Base-by-base conservation (phyloP, 164 flowering plant species). In the Santalum album region DNA sequence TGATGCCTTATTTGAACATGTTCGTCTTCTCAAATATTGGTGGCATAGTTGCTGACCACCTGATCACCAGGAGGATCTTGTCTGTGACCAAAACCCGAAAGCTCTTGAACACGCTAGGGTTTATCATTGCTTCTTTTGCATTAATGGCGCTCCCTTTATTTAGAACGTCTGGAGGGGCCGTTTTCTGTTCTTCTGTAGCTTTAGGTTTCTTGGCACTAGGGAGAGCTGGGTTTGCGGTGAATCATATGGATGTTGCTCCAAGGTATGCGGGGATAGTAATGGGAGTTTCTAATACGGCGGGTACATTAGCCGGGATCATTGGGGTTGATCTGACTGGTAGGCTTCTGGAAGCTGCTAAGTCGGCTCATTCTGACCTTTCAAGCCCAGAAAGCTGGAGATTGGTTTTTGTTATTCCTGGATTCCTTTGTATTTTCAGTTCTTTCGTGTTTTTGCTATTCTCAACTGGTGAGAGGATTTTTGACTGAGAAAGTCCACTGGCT, bases 1-100 rank as follows among this genome's bases (percentile, higher is more conserved):
- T 49, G 51, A 22, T 49, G n/a, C 51, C 51, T 3, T 49, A 49
- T 24, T 25, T 49, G 15, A 49, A 49, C 51, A 49, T 49, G 51
- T 49, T 49, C 51, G 23, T 49, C 12, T 49, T 49, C 27, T 49
- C 51, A 23, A 49, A 49, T 25, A 49, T 49, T 23, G 51, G 51
- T 23, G 51, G 51, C n/a, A 27, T 49, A 6, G 27, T 49, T 23
- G 51, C 51, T 12, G 27, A 49, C 16, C 16, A 25, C 27, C 17
- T 49, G 4, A 49, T 49, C 26, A 49, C 51, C 27, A 1, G 27
- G 17, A 23, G 51, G 51, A 25, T 49, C 51, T 16, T 49, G 18
- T 49, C 51, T 23, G 51, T 49, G 51, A 49, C 51, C 2, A 23
- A n/a, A 25, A 49, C 51, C 27, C 7, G 51, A 25, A 49, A 49